Base-by-base conservation (phyloP, 177 flowering plant species). In the Vitis hybrid region DNA sequence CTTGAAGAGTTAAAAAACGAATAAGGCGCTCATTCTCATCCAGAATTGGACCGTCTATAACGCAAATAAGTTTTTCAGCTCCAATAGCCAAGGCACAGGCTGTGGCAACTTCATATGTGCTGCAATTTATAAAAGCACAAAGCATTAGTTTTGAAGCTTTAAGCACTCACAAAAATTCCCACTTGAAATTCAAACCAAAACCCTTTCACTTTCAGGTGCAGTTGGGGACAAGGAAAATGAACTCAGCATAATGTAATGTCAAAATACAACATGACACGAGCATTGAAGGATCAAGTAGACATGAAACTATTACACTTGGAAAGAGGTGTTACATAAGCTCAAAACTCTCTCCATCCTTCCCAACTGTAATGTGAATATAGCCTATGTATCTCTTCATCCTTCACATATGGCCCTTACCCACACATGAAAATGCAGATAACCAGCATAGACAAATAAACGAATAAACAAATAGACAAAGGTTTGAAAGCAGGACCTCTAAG, bases 41-140 rank as follows among this genome's bases (percentile, higher is more conserved):
- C 55, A 83, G 77, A 74, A 96, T 92, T 59, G 94, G 95, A 62
- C 97, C 99, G 80, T 96, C 97, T 66, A 96, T 87, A 48, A 96
- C 78, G 82, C 97, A 89, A 54, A 96, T 90, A 77, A 96, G 97
- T 74, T 96, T 96, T 69, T 96, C 99, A 17, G 99, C 99, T 75
- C 85, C 91, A 78, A 96, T 83, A 70, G 98, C 97, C 63, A 93
- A 73, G 34, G 99, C 97, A 78, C 97, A 93, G 60, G 99, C 99
- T 62, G 98, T 93, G 54, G 98, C 98, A 75, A 96, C 99, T 81
- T 96, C 99, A 79, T 93, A 96, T 32, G 97, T 89, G 84, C 99
- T 95, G 89, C 76, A 88, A 82, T 59, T 65, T 62, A 56, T 26
- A 61, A 70, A 78, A 66, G 34, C 34, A 70, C 2, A 66, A 54